Percentiles rank a stretch among this genome's conserved stretches.
Evolutionary conservation across 441 rosid species (phyloP).

Genomic region (Manihot esculenta): DNA sequence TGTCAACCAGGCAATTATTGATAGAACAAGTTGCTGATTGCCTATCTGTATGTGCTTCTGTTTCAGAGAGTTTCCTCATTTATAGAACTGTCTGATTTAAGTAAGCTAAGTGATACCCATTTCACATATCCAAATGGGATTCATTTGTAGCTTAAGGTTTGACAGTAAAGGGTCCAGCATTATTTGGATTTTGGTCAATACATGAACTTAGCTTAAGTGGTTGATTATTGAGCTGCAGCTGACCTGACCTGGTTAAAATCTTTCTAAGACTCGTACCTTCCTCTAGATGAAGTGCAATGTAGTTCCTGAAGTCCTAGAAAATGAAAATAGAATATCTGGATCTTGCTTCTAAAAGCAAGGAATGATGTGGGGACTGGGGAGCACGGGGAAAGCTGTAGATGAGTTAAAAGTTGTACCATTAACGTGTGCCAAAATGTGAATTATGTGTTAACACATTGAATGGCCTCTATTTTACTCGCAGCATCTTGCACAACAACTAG

Average conservation of each 20-base stretch:
- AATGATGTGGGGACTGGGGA: neutral
- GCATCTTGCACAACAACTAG: constrained; percentile 1
- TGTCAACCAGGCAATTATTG: constrained; percentile 1
- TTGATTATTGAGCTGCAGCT: neutral
- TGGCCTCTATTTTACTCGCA: neutral
- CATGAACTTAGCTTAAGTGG: neutral
- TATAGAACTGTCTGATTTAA: neutral
- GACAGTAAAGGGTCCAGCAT: no score
- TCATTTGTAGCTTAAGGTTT: neutral
- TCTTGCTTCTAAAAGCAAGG: neutral
- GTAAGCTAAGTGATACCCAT: neutral
- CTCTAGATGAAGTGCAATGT: neutral
- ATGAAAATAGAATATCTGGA: neutral
- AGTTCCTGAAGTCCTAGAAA: neutral
- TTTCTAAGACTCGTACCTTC: neutral
- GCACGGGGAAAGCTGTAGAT: neutral
- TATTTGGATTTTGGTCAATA: no score
- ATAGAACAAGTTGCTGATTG: neutral
- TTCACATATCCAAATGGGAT: neutral
- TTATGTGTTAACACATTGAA: neutral
- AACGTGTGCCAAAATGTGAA: neutral
- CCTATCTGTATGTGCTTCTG: constrained; percentile 6
- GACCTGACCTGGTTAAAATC: neutral
- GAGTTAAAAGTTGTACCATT: neutral
- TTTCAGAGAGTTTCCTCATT: neutral